Evolutionary conservation across 495 filamentous ascomycete species (phyloP).

Genomic region (Hypoxylon lienhwacheense): DNA sequence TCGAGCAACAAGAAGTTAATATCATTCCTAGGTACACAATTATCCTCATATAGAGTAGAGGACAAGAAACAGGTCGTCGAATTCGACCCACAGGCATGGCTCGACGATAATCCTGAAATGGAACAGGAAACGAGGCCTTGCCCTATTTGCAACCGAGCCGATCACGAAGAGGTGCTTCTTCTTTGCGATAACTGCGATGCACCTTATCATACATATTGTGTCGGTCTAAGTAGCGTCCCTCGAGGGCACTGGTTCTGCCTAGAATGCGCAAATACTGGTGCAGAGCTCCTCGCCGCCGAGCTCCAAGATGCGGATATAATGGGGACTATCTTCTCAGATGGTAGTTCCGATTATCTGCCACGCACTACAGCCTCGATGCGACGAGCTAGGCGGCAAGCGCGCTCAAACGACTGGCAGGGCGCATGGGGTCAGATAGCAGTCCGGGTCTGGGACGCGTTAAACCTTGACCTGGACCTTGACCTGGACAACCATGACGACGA

Average conservation of each 20-base stretch:
- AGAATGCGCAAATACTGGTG: conserved; percentile 55
- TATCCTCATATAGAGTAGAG: conserved; percentile 83
- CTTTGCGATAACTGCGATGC: conserved; percentile 87
- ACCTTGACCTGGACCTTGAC: conserved; percentile 83
- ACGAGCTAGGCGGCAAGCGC: conserved; percentile 48
- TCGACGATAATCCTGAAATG: conserved; percentile 72
- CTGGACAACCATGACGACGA: conserved; percentile 89
- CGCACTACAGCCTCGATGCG: conserved; percentile 55
- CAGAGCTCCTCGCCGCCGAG: conserved; percentile 52
- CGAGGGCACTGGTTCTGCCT: conserved; percentile 82
- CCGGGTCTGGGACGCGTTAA: conserved; percentile 57
- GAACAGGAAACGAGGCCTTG: conserved; percentile 67
- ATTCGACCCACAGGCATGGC: conserved; percentile 76
- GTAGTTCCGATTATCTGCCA: conserved; percentile 42
- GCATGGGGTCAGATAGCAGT: conserved; percentile 57
- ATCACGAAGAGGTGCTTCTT: conserved; percentile 77
- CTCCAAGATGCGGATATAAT: conserved; percentile 46
- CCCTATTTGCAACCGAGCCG: conserved; percentile 73
- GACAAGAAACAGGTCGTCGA: conserved; percentile 89
- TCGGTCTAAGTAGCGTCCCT: conserved; percentile 75
- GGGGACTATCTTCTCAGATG: conserved; percentile 13
- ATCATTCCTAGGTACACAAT: conserved; percentile 59
- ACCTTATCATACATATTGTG: conserved; percentile 81
- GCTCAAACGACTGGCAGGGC: conserved; percentile 57
- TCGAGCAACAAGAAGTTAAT: conserved; percentile 26